These are phyloP conservation scores for Posidonia oceanica DNA, from an alignment of 116 monocot genomes.

Conservation along the genomic window DNA sequence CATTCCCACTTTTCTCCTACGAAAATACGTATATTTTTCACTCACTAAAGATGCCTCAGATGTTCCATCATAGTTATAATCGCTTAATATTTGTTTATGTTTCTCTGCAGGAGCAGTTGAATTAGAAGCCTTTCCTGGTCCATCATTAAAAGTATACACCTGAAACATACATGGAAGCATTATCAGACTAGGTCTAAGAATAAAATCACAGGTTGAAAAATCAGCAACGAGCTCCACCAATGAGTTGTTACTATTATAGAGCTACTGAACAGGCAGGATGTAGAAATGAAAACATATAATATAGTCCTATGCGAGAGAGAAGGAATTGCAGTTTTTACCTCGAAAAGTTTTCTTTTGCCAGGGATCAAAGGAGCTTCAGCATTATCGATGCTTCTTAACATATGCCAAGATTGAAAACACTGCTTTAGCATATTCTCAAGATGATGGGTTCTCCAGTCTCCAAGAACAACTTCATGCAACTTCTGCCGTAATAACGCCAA, in stretches of 20 bases:
- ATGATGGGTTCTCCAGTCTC: conserved; percentile 26
- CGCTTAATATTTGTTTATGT: conserved; percentile 10
- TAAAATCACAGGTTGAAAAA: background rate
- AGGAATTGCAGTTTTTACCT: conserved; percentile 2
- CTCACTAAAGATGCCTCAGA: conserved; percentile 6
- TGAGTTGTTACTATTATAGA: background rate
- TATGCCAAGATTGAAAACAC: conserved; percentile 20
- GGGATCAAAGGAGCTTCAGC: background rate
- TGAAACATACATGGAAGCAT: conserved; percentile 13
- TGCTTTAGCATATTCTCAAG: conserved; percentile 25
- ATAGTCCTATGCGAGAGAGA: background rate
- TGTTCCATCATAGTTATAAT: conserved; percentile 3
- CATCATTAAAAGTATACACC: conserved; percentile 10
- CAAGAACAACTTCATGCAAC: conserved; percentile 60
- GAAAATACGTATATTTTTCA: conserved; percentile 44
- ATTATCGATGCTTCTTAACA: conserved; percentile 10
- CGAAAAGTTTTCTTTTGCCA: conserved; percentile 1
- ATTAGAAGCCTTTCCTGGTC: conserved; percentile 4
- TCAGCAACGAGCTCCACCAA: background rate
- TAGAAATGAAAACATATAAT: background rate
- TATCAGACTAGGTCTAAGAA: background rate
- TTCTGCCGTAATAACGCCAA: conserved; percentile 64
- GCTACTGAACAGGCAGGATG: background rate
- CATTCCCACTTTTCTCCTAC: conserved; percentile 37
- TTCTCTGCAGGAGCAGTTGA: conserved; percentile 6